Base-by-base conservation (phyloP, 495 filamentous ascomycete species). In the Cryomyces minteri region DNA sequence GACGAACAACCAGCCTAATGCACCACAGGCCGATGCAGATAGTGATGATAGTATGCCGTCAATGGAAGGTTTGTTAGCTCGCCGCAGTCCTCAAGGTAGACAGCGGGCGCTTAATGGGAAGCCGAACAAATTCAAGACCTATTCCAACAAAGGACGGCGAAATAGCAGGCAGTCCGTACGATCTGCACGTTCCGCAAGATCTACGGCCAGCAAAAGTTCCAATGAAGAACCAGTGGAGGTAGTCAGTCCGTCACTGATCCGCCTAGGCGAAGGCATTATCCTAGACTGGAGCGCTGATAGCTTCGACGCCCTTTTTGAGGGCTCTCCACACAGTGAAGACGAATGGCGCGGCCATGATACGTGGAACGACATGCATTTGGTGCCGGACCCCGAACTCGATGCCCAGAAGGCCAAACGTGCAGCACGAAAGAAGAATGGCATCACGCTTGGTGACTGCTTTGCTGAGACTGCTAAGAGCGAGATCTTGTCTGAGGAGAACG, bases 381-480 rank as follows among this genome's bases (percentile, higher is more conserved):
- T 84, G 0, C 61, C 66, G 2, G 90, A 96, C 47, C 72, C 73
- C 0, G 79, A 78, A 18, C 59, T 94, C 5, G 66, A 74, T 25
- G 69, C 64, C 31, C 75, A 71, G 43, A 73, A 76, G 46, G 65
- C 64, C 9, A 62, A 68, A 30, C 77, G 85, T 1, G 59, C 64
- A 30, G 63, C 62, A 8, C 78, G 84, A 14, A 71, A 70, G 50
- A 81, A 79, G 62, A 62, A 71, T 41, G 90, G 90, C 14, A 74
- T 94, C 43, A 76, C 74, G 28, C 70, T 98, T n/a, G 77, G 86
- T 39, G 83, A 94, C 53, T 98, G 90, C 55, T 73, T 98, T 30
- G 77, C 84, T 34, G 88, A 96, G 58, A 95, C 94, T 49, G 84
- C 87, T 54, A 88, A 84, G 58, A 77, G 84, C 46, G 90, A 98